Evolutionary conservation across 2,329 filamentous ascomycete genomes (phyloP), one percentile per base, ranked within the genome.

Genomic region (Anthostomella pinea): DNA sequence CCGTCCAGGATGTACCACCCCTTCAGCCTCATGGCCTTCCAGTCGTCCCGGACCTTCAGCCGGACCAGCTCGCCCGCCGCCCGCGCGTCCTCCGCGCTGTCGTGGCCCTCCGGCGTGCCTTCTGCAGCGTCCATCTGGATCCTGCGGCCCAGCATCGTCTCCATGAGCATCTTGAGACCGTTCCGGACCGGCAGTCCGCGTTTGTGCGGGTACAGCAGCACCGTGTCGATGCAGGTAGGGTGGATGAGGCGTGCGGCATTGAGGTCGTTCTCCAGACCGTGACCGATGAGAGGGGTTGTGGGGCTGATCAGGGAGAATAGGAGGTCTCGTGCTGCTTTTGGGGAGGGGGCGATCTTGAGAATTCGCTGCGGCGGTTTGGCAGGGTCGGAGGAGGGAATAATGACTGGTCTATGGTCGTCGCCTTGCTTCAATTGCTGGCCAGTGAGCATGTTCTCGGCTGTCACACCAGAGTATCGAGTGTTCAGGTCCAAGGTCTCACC

Each of bases 181-280:
- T 86, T 75, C 7, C 93, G 82, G 35, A 81, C 74, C 0, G 93
- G 93, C 2, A 96, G 67, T 1, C 89, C 88, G 11, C 69, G 70
- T 10, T 72, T 79, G 55, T 95, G 88, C 0, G 90, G 89, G 58
- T 79, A 98, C 0, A 96, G 73, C 0, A 96, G 65, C 1, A 88
- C 80, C 0, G 90, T 96, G 60, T 97, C 91, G 53, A 96, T 77
- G 35, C 96, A 72, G 0, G 77, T 85, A 0, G 85, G 86, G 53
- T 97, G 93, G 28, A 95, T 81, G 33, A 97, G 75, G 22, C 91
- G 84, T 25, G 84, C 73, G 3, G 83, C 79, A 58, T 95, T 96
- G 37, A 98, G 75, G 54, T 98, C 93, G 57, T 98, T 98, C 55
- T 98, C 93, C 7, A 97, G 78, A 1, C 88, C 90, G 60, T 98